A percentile compares a stretch with the other conserved stretches of the same genome.
These are phyloP conservation scores for Scheffersomyces coipomensis DNA, from an alignment of 805 yeast genomes.

Conservation along the genomic window DNA sequence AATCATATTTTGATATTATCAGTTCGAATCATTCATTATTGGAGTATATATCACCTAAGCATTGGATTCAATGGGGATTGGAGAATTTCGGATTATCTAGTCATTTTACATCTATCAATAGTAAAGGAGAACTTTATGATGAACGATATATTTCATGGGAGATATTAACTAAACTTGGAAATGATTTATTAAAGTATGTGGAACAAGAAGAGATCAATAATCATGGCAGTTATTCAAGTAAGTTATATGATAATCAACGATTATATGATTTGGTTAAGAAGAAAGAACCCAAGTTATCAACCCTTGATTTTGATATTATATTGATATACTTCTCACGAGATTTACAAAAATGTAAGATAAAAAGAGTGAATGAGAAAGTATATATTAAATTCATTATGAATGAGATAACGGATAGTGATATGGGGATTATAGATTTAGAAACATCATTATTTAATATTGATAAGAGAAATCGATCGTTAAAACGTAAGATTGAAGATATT, in stretches of 20 bases:
- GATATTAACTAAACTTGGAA: constrained; percentile 10
- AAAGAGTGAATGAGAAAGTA: constrained; percentile 9
- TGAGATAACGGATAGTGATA: constrained; percentile 26
- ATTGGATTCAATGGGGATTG: constrained; percentile 14
- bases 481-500: constrained; percentile 14
- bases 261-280: constrained; percentile 8
- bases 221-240: constrained; percentile 14
- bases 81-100: constrained; percentile 13
- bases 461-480: constrained; percentile 17
- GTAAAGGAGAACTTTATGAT: constrained; percentile 13
- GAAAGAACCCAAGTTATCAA: constrained; percentile 10
- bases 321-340: constrained; percentile 28
- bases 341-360: constrained; percentile 7
- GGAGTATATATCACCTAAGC: constrained; percentile 9
- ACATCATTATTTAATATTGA: constrained; percentile 15
- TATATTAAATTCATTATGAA: constrained; percentile 20
- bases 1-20: constrained; percentile 5
- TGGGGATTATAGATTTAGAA: constrained; percentile 27
- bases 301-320: constrained; percentile 25
- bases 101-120: constrained; percentile 9
- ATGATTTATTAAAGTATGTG: constrained; percentile 3
- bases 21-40: not conserved
- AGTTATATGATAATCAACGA: constrained; percentile 11
- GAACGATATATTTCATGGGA: constrained; percentile 25
- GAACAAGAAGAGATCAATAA: constrained; percentile 3